Evolutionary conservation across 805 yeast species (phyloP).

Genomic region (Isabelozyma heimii): DNA sequence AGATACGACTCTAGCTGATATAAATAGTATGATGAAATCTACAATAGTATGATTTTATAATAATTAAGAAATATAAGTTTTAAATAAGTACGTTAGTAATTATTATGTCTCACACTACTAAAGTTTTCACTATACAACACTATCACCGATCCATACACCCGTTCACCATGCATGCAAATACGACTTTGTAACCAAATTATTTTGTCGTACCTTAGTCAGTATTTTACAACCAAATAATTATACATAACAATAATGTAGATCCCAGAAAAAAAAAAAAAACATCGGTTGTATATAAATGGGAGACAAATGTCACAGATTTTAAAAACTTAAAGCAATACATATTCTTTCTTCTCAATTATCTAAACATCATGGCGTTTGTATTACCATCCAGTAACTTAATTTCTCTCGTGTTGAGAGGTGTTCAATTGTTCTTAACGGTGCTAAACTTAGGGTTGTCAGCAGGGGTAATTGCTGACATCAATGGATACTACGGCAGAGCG

Average conservation of each 20-base stretch:
- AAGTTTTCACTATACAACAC: too few relatives aligned
- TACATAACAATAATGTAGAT: not conserved
- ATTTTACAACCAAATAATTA: not conserved
- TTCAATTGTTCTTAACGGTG: conserved; percentile 13
- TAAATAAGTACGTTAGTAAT: too few relatives aligned
- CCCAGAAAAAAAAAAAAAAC: not conserved
- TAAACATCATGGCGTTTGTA: not conserved
- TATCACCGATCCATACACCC: not conserved
- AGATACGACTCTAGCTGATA: too few relatives aligned
- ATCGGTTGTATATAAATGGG: not conserved
- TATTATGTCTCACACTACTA: too few relatives aligned
- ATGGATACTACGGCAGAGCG: conserved; percentile 5
- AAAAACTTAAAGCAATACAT: too few relatives aligned
- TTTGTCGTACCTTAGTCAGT: not conserved
- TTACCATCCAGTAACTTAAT: not conserved
- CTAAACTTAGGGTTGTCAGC: conserved; percentile 15
- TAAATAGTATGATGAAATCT: too few relatives aligned
- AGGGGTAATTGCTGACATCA: conserved; percentile 2
- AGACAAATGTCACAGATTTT: not conserved
- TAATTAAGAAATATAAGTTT: too few relatives aligned
- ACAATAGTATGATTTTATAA: too few relatives aligned
- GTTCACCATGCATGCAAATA: not conserved
- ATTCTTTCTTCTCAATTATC: not conserved
- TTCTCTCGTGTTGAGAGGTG: conserved; percentile 4
- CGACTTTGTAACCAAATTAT: not conserved